Percentiles rank a stretch among this genome's conserved stretches.
Evolutionary conservation across 1,139 yeast genomes (phyloP).

Genomic region (Saccharomycopsis crataegensis): DNA sequence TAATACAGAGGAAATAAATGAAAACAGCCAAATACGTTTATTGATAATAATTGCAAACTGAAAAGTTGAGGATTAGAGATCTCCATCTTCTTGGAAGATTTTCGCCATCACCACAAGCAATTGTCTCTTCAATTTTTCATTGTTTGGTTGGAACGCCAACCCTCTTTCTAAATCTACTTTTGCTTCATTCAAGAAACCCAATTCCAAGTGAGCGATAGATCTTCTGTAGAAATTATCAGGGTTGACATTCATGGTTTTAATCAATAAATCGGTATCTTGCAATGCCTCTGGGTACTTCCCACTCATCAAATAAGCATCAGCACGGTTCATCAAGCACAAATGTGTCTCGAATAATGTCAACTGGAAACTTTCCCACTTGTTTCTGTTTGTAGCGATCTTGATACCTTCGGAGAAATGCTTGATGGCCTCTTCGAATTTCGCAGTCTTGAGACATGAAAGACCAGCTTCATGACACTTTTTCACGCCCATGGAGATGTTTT

Average conservation of each 20-base stretch:
- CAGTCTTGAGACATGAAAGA: slow-evolving; percentile 50
- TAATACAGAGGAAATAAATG: too few relatives aligned
- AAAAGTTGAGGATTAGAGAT: too few relatives aligned
- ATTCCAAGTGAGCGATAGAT: slow-evolving; percentile 63
- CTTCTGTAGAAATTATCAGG: slow-evolving; percentile 80
- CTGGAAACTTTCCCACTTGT: slow-evolving; percentile 81
- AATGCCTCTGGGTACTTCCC: slow-evolving; percentile 64
- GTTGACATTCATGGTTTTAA: slow-evolving; percentile 48
- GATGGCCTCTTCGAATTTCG: slow-evolving; percentile 62
- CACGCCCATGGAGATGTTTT: slow-evolving; percentile 57
- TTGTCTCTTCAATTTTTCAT: slow-evolving; percentile 34
- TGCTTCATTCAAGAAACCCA: slow-evolving; percentile 68
- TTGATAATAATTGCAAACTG: too few relatives aligned
- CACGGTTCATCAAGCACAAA: slow-evolving; percentile 66
- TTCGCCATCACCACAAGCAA: slow-evolving; percentile 9
- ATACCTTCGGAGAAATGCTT: slow-evolving; percentile 70
- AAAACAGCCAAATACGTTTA: too few relatives aligned
- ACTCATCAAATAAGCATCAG: slow-evolving; percentile 70
- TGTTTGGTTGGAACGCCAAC: slow-evolving; percentile 51
- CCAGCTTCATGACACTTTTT: slow-evolving; percentile 73
- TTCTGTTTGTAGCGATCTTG: slow-evolving; percentile 63
- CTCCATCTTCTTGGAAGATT: slow-evolving; percentile 18
- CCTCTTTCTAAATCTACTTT: slow-evolving; percentile 76
- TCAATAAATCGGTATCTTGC: slow-evolving; percentile 73
- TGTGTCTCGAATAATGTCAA: slow-evolving; percentile 72